Percentiles rank a stretch among this genome's conserved stretches.
Evolutionary conservation across 164 flowering plant species (phyloP).

Genomic region (Pachysandra terminalis): DNA sequence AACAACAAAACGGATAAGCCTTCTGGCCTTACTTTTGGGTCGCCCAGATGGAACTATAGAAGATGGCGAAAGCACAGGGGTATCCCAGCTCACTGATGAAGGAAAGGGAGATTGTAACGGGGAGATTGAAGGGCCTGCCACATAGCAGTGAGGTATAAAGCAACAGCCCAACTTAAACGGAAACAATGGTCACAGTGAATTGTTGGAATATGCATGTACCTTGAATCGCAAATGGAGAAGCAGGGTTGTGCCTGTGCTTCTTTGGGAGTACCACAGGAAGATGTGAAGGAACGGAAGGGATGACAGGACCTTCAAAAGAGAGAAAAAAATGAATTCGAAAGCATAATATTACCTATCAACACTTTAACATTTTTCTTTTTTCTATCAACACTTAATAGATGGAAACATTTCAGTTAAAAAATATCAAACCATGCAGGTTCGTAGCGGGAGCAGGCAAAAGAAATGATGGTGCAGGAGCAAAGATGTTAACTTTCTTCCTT

Average conservation of each 20-base stretch:
- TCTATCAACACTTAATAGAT: too few relatives aligned
- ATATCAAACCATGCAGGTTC: conserved; percentile 36
- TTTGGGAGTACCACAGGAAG: conserved; percentile 21
- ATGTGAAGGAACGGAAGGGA: conserved; percentile 25
- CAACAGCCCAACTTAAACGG: not conserved
- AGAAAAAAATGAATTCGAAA: not conserved
- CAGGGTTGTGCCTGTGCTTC: conserved; percentile 20
- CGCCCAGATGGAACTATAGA: conserved; percentile 25
- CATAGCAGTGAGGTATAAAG: conserved; percentile 9
- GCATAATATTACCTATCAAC: not conserved
- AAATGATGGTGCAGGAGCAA: conserved; percentile 35
- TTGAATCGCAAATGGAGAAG: conserved; percentile 29
- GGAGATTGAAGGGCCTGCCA: conserved; percentile 32
- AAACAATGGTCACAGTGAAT: not conserved
- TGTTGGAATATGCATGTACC: conserved; percentile 28
- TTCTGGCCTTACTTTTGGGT: conserved; percentile 28
- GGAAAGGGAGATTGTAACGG: conserved; percentile 33
- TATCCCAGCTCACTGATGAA: conserved; percentile 26
- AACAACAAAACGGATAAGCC: not conserved
- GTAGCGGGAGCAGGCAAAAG: conserved; percentile 28
- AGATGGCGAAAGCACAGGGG: conserved; percentile 42
- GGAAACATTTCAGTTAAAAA: conserved; percentile 2
- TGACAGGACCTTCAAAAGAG: conserved; percentile 26
- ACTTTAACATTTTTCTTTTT: too few relatives aligned
- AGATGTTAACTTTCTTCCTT: conserved; percentile 24